These are phyloP conservation scores for Pythium plurisporium DNA, from an alignment of 352 stramenopile species.

Conservation along the genomic window DNA sequence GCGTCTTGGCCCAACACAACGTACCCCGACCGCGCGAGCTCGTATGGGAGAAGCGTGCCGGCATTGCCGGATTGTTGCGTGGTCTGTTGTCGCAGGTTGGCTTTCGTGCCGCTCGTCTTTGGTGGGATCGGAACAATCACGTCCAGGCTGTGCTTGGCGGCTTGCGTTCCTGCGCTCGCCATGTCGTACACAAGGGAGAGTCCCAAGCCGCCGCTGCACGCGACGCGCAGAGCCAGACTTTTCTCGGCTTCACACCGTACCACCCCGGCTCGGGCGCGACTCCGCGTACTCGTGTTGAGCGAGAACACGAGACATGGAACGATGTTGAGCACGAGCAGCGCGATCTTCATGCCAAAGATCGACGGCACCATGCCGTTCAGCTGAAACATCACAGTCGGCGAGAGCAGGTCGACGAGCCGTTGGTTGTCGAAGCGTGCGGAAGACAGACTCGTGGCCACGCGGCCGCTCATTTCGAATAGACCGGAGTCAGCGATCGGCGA, in stretches of 20 bases:
- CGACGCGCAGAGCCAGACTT: constrained; percentile 19
- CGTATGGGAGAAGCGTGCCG: constrained; percentile 8
- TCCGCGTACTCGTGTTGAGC: constrained; percentile 6
- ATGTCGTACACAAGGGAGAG: constrained; percentile 9
- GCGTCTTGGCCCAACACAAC: constrained; percentile 15
- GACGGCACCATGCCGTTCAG: constrained; percentile 26
- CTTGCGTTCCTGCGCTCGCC: not conserved
- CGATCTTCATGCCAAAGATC: constrained; percentile 27
- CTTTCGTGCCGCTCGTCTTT: too few species aligned
- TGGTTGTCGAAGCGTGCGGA: constrained; percentile 24
- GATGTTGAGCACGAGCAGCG: constrained; percentile 23
- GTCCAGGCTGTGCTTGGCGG: constrained; percentile 33
- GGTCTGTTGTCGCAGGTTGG: too few species aligned
- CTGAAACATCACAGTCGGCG: constrained; percentile 13
- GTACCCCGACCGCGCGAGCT: constrained; percentile 8
- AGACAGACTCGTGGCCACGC: constrained; percentile 21
- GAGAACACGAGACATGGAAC: constrained; percentile 17
- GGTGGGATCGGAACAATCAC: not conserved
- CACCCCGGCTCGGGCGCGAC: constrained; percentile 17
- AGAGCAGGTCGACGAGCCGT: constrained; percentile 23
- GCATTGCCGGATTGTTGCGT: not conserved
- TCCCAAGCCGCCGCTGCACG: constrained; percentile 27
- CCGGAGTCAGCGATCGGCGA: constrained; percentile 17
- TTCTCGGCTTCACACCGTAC: constrained; percentile 17
- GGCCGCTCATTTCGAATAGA: constrained; percentile 21